Evolutionary conservation across 768 basidiomycete species (phyloP).

Genomic region (Mycena galopus): DNA sequence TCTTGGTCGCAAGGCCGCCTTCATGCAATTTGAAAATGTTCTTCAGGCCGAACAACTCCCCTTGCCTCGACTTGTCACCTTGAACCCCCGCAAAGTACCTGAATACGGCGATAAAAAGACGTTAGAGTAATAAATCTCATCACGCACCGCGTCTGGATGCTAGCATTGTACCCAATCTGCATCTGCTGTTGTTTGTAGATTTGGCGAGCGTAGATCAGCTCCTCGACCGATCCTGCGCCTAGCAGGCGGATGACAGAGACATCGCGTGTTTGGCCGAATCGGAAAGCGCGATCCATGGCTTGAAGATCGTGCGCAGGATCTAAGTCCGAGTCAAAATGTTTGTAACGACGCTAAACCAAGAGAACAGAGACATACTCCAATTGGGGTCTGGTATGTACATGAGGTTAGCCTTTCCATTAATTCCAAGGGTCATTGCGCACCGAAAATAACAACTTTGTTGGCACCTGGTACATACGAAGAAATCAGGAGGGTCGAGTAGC

Average conservation of each 20-base stretch:
- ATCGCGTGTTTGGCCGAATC: constrained; percentile 89
- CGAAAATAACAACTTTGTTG: constrained; percentile 95
- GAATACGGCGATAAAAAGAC: background rate
- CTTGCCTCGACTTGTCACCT: constrained; percentile 78
- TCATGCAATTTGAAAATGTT: constrained; percentile 90
- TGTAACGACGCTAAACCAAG: background rate
- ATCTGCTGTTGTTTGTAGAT: constrained; percentile 96
- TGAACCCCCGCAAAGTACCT: constrained; percentile 89
- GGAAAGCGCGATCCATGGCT: constrained; percentile 89
- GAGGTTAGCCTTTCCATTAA: constrained; percentile 15
- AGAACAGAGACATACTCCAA: constrained; percentile 80
- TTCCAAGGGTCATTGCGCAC: constrained; percentile 47
- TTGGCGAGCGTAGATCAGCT: constrained; percentile 89
- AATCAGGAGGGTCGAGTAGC: background rate
- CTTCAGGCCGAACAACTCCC: constrained; percentile 87
- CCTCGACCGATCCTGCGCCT: constrained; percentile 89
- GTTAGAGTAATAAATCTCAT: background rate
- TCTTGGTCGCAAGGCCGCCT: constrained; percentile 76
- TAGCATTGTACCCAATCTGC: constrained; percentile 90
- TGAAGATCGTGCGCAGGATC: constrained; percentile 97
- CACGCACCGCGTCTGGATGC: constrained; percentile 80
- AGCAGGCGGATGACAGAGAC: constrained; percentile 88
- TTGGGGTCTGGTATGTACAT: constrained; percentile 76
- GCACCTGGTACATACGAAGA: constrained; percentile 77
- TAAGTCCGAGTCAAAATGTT: constrained; percentile 45